Percentiles rank a stretch among this genome's conserved stretches.
These are phyloP conservation scores for Rhexocercosporidium sp. DNA, from an alignment of 2,329 filamentous ascomycete species.

Conservation along the genomic window DNA sequence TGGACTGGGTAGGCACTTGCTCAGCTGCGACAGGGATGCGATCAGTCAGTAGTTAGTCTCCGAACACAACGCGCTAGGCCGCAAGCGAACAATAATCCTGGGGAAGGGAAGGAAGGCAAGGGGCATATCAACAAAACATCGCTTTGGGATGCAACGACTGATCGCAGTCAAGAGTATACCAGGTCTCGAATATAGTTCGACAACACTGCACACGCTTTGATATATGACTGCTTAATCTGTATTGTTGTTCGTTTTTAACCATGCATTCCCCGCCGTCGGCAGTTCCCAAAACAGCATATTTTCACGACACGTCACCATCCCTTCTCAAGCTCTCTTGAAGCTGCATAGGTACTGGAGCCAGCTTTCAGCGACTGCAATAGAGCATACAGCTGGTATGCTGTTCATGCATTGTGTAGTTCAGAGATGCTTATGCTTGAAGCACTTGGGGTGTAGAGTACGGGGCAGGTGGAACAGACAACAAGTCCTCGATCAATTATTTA, in stretches of 20 bases:
- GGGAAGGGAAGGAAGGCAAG: constrained; percentile 21
- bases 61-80: constrained; percentile 9
- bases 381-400: too few species aligned
- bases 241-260: not conserved
- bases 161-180: not conserved
- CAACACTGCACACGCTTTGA: not conserved
- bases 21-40: constrained; percentile 30
- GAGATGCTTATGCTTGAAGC: too few species aligned
- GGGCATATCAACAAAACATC: constrained; percentile 7
- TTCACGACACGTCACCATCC: constrained; percentile 4
- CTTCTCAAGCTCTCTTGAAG: not conserved
- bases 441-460: too few species aligned
- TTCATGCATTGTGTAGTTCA: too few species aligned
- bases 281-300: constrained; percentile 1
- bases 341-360: not conserved
- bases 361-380: not conserved
- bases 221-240: not conserved
- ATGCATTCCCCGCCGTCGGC: not conserved
- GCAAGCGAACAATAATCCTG: constrained; percentile 24
- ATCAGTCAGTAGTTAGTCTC: too few species aligned
- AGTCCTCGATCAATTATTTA: too few species aligned
- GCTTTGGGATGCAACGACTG: not conserved
- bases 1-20: constrained; percentile 12
- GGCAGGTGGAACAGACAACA: too few species aligned
- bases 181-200: not conserved